Evolutionary conservation across 306 rosid species (phyloP).

Genomic region (peach (Prunus persica)): Prunus_persica_NCBIv2 NC_034011.1:25759501-25760000

Average conservation of each 20-base stretch:
- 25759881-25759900: background rate
- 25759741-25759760: background rate
- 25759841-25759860: background rate
- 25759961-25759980: constrained; percentile 98
- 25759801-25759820: background rate
- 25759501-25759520: constrained; percentile 95
- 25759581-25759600: constrained; percentile 96
- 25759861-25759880: background rate
- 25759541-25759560: constrained; percentile 88
- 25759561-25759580: constrained; percentile 78
- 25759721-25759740: background rate
- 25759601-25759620: constrained; percentile 36
- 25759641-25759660: constrained; percentile 6
- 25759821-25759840: background rate
- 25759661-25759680: constrained; percentile 9
- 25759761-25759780: background rate
- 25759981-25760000: constrained; percentile 95
- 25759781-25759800: background rate
- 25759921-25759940: constrained; percentile 36
- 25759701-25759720: background rate
- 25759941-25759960: constrained; percentile 96
- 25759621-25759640: constrained; percentile 11
- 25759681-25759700: constrained; percentile 5
- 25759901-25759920: background rate
- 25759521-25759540: constrained; percentile 91